Evolutionary conservation across 2,329 filamentous ascomycete species (phyloP).

Genomic region (Botrytis porri): DNA sequence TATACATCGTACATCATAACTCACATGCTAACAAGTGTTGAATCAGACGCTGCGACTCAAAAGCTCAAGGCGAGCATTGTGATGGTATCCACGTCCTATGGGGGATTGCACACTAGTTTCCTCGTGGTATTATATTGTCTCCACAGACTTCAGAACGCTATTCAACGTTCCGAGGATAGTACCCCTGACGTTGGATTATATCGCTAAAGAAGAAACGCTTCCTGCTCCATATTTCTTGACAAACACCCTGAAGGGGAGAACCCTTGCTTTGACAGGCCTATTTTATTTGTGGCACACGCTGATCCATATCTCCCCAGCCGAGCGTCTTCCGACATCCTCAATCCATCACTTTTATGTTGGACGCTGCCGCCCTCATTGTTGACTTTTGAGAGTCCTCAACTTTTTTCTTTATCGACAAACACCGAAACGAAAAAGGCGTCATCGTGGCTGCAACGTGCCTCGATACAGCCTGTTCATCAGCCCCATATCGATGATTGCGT

Average conservation of each 20-base stretch:
- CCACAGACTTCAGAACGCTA: constrained; percentile 6
- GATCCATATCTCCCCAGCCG: constrained; percentile 22
- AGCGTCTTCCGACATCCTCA: constrained; percentile 16
- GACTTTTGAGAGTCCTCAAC: constrained; percentile 5
- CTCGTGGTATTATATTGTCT: constrained; percentile 20
- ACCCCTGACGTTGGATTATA: constrained; percentile 7
- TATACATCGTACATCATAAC: constrained; percentile 17
- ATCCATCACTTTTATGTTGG: constrained; percentile 20
- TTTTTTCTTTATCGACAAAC: constrained; percentile 9
- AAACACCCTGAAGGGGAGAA: constrained; percentile 18
- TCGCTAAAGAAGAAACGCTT: constrained; percentile 12
- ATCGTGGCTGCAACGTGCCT: constrained; percentile 21
- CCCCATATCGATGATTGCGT: constrained; percentile 19
- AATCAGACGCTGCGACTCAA: constrained; percentile 10
- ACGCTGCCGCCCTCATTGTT: constrained; percentile 18
- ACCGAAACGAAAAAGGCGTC: constrained; percentile 17
- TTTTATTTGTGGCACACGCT: constrained; percentile 22
- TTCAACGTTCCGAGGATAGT: constrained; percentile 15
- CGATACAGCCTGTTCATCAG: constrained; percentile 15
- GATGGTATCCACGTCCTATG: constrained; percentile 14
- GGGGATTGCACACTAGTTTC: constrained; percentile 11
- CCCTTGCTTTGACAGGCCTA: constrained; percentile 19
- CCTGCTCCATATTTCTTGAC: constrained; percentile 14
- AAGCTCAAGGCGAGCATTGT: constrained; percentile 8
- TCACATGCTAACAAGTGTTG: constrained; percentile 15